Percentiles rank a stretch among this genome's conserved stretches.
These are phyloP conservation scores for Aegle marmelos DNA, from an alignment of 345 rosid species.

Conservation along the genomic window DNA sequence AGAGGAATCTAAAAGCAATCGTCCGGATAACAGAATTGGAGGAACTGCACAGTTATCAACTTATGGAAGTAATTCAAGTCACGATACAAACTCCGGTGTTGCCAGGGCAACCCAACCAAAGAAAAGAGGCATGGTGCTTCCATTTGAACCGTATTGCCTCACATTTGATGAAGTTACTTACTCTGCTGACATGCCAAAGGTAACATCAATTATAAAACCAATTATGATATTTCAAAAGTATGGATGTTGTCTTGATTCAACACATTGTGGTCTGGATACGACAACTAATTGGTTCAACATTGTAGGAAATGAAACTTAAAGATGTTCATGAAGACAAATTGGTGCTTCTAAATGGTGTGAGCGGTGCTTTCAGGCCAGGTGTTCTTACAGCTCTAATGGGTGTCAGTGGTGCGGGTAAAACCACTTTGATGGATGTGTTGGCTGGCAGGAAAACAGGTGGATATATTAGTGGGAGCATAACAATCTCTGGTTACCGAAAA, in stretches of 20 bases:
- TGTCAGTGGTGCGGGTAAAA: conserved; percentile 56
- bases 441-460: conserved; percentile 62
- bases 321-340: conserved; percentile 41
- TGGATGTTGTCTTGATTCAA: background rate
- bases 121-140: conserved; percentile 61
- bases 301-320: conserved; percentile 48
- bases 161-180: conserved; percentile 47
- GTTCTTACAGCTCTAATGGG: conserved; percentile 67
- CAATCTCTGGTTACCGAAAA: conserved; percentile 49
- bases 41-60: conserved; percentile 29
- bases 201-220: background rate
- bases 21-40: conserved; percentile 16
- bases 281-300: background rate
- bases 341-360: conserved; percentile 50
- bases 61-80: conserved; percentile 17
- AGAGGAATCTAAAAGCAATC: conserved; percentile 27
- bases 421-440: conserved; percentile 56
- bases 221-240: background rate
- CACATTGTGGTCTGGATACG: background rate
- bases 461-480: conserved; percentile 40
- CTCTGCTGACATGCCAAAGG: conserved; percentile 69
- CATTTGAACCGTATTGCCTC: conserved; percentile 49
- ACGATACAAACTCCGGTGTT: conserved; percentile 18
- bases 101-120: background rate
- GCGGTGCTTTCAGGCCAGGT: conserved; percentile 52